Conservation (phyloP, 768 basidiomycete genomes). For the Lactarius tabidus region DNA sequence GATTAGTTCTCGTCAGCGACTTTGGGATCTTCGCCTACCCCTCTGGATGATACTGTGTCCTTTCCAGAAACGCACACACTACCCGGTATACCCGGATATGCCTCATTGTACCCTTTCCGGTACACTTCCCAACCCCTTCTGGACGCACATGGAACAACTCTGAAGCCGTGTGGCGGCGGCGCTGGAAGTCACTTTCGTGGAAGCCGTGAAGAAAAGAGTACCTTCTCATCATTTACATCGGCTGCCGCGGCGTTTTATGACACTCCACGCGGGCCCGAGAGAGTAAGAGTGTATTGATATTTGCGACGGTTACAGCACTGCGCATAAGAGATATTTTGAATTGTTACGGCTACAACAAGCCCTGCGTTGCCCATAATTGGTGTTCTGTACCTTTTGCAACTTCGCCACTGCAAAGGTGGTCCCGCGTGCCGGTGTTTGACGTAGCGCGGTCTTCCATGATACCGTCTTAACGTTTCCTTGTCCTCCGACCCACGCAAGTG, state of each 20-base stretch:
- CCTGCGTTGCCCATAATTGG: not conserved
- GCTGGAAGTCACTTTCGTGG: not conserved
- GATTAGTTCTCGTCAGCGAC: not conserved
- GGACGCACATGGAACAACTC: not conserved
- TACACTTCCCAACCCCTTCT: not conserved
- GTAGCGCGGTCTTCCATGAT: not conserved
- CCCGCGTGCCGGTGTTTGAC: not conserved
- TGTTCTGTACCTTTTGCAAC: not conserved
- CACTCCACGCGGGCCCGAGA: not conserved
- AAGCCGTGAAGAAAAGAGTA: not conserved
- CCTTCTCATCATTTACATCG: not conserved
- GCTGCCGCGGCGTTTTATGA: not conserved
- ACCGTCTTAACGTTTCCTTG: not conserved
- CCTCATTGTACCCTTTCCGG: not conserved
- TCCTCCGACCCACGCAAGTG: not conserved
- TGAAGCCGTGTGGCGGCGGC: not conserved
- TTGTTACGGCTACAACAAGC: not conserved
- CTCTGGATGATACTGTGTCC: not conserved
- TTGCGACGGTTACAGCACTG: not conserved
- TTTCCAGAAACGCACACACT: not conserved
- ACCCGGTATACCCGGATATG: not conserved
- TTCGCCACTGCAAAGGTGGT: not conserved
- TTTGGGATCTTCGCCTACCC: not conserved
- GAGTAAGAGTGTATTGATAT: not conserved
- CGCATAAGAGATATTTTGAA: not conserved